These are phyloP conservation scores for Tricholoma bakamatsutake DNA, from an alignment of 768 basidiomycete genomes.

Conservation along the genomic window DNA sequence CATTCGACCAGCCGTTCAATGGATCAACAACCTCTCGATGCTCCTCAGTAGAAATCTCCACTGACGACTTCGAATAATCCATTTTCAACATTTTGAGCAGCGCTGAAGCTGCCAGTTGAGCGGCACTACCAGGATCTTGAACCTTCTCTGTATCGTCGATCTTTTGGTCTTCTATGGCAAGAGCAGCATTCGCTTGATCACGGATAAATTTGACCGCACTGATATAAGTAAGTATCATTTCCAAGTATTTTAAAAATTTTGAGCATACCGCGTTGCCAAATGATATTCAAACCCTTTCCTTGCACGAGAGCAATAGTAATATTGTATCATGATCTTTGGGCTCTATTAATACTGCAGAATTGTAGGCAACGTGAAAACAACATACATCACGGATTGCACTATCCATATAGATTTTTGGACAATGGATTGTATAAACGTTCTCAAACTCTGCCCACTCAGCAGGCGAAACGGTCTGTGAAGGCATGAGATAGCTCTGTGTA, in stretches of 20 bases:
- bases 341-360: slow-evolving; percentile 10
- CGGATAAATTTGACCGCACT: slow-evolving; percentile 85
- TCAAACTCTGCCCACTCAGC: slow-evolving; percentile 79
- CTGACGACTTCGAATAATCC: slow-evolving; percentile 44
- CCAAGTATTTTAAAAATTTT: slow-evolving; percentile 3
- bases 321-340: slow-evolving; percentile 74
- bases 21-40: slow-evolving; percentile 43
- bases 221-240: slow-evolving; percentile 5
- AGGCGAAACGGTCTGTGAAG: slow-evolving; percentile 59
- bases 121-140: slow-evolving; percentile 33
- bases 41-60: slow-evolving; percentile 28
- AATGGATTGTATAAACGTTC: slow-evolving; percentile 89
- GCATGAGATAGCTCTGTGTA: slow-evolving; percentile 53
- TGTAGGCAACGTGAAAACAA: slow-evolving; percentile 5
- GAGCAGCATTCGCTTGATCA: slow-evolving; percentile 62
- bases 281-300: slow-evolving; percentile 82
- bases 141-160: slow-evolving; percentile 23
- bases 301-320: slow-evolving; percentile 77
- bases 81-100: slow-evolving; percentile 59
- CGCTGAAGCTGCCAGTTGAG: slow-evolving; percentile 63
- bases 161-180: slow-evolving; percentile 21
- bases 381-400: slow-evolving; percentile 75
- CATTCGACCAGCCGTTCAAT: slow-evolving; percentile 66
- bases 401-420: slow-evolving; percentile 74
- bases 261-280: slow-evolving; percentile 70